Evolutionary conservation across 2,329 filamentous ascomycete genomes (phyloP).

Genomic region (Pyricularia sp.): DNA sequence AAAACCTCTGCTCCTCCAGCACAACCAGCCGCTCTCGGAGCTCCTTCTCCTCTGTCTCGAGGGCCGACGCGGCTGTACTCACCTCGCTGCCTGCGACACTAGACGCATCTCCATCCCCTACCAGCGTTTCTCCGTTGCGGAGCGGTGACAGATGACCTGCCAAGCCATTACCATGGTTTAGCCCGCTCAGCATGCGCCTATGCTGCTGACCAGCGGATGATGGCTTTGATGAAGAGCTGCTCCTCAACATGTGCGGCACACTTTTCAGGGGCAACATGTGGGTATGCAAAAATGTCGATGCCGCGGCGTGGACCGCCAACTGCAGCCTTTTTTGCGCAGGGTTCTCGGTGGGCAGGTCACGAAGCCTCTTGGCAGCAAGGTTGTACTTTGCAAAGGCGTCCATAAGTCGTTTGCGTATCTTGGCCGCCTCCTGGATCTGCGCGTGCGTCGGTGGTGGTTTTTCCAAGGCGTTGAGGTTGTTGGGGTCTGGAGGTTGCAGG

Average conservation of each 20-base stretch:
- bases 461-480: conserved; percentile 13
- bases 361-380: conserved; percentile 67
- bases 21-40: conserved; percentile 72
- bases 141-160: conserved; percentile 24
- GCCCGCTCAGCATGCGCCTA: conserved; percentile 17
- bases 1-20: conserved; percentile 83
- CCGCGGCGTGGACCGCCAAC: conserved; percentile 72
- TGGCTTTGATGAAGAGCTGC: conserved; percentile 22
- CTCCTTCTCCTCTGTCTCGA: conserved; percentile 79
- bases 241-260: conserved; percentile 55
- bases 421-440: conserved; percentile 77
- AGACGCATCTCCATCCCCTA: conserved; percentile 33
- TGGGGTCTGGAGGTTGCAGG: conserved; percentile 47
- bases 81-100: conserved; percentile 38
- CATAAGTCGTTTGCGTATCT: conserved; percentile 80
- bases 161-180: conserved; percentile 10
- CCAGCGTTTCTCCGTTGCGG: conserved; percentile 35
- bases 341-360: conserved; percentile 66
- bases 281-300: conserved; percentile 73
- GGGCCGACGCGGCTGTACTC: conserved; percentile 42
- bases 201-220: conserved; percentile 15
- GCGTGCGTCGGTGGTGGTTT: conserved; percentile 42
- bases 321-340: conserved; percentile 67
- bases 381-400: conserved; percentile 89
- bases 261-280: conserved; percentile 85